phyloP scores from a whole-genome alignment of 257 asterid genomes.

The Cordia subcordata region DNA sequence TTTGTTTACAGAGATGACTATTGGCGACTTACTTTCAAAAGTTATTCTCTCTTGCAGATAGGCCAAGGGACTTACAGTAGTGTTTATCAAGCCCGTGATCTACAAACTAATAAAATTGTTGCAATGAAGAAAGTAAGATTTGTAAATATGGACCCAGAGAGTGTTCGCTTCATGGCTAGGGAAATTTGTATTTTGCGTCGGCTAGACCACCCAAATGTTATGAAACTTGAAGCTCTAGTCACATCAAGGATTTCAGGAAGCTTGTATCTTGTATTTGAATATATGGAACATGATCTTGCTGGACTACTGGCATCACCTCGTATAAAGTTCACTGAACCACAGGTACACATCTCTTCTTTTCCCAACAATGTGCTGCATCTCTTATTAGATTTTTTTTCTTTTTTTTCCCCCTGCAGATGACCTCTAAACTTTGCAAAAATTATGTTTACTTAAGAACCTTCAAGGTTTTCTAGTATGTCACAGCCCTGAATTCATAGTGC shows the following conservation, averaged over 20 bases:
- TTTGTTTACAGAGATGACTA: not conserved
- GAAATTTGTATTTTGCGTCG: constrained; percentile 71
- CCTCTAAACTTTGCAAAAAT: too few relatives aligned
- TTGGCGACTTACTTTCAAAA: constrained; percentile 1
- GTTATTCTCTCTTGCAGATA: constrained; percentile 39
- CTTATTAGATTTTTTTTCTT: too few relatives aligned
- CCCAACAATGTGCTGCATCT: not conserved
- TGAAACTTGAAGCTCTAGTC: constrained; percentile 82
- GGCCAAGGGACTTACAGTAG: constrained; percentile 98
- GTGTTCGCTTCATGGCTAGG: constrained; percentile 96
- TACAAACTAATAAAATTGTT: constrained; percentile 48
- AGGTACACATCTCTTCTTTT: constrained; percentile 35
- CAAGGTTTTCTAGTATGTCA: too few relatives aligned
- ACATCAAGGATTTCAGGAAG: constrained; percentile 72
- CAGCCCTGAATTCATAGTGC: too few relatives aligned
- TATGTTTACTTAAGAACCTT: too few relatives aligned
- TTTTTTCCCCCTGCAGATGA: too few relatives aligned
- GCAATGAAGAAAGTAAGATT: constrained; percentile 95
- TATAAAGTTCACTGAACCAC: constrained; percentile 77
- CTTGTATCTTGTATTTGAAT: constrained; percentile 85
- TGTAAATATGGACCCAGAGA: constrained; percentile 86
- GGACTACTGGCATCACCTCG: constrained; percentile 65
- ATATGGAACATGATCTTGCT: constrained; percentile 98
- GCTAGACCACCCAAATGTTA: constrained; percentile 86
- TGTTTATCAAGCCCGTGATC: constrained; percentile 91